Evolutionary conservation across 768 basidiomycete species (phyloP).

Genomic region (Tephrocybe rancida): DNA sequence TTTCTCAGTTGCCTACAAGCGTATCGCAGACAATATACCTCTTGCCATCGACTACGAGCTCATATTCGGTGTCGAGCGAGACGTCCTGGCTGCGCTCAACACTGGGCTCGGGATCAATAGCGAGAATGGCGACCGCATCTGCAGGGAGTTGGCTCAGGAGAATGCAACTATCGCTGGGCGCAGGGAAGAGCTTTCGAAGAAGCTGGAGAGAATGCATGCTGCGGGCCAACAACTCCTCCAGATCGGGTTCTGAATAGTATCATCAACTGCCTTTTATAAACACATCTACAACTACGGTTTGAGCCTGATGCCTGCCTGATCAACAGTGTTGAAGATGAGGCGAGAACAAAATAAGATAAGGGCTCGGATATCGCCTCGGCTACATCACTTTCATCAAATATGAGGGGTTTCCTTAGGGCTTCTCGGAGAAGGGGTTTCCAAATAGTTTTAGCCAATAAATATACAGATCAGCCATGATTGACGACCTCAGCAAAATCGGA

Average conservation of each 20-base stretch:
- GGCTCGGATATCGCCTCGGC: no score
- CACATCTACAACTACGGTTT: no score
- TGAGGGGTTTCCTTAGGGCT: no score
- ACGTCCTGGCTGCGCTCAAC: slow-evolving; percentile 46
- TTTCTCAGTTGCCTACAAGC: slow-evolving; percentile 31
- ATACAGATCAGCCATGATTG: no score
- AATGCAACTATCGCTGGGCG: slow-evolving; percentile 4
- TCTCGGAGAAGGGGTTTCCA: no score
- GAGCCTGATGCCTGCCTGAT: background rate
- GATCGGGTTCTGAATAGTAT: background rate
- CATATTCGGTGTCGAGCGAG: slow-evolving; percentile 50
- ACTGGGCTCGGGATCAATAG: slow-evolving; percentile 55
- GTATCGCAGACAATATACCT: slow-evolving; percentile 59
- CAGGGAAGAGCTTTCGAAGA: slow-evolving; percentile 13
- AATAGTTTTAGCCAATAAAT: no score
- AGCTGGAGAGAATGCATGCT: slow-evolving; percentile 15
- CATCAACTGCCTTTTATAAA: background rate
- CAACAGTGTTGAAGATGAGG: background rate
- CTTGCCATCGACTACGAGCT: slow-evolving; percentile 58
- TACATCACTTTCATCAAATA: no score
- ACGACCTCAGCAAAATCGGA: no score
- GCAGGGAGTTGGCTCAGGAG: slow-evolving; percentile 47
- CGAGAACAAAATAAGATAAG: no score
- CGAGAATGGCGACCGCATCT: slow-evolving; percentile 45
- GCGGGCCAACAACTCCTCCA: slow-evolving; percentile 23